Conservation (phyloP, 1,139 yeast genomes). For the Hansenula lynferdii region DNA sequence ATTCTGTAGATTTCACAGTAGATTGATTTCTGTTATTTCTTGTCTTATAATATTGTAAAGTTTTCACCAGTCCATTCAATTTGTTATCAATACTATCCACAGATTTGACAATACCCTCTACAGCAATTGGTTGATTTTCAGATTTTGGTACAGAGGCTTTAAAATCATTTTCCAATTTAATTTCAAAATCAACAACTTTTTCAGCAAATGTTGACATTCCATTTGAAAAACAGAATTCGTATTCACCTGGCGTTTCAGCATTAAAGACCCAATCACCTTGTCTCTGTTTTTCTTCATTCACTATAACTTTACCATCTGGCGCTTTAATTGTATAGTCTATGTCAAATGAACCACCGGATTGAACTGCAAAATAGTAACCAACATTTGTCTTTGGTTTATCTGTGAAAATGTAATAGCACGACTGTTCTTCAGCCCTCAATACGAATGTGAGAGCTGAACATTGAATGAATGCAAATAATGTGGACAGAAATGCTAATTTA, state of each 20-base stretch:
- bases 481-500: not conserved
- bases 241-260: constrained; percentile 75
- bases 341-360: constrained; percentile 76
- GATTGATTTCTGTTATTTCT: constrained; percentile 90
- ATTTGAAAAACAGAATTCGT: constrained; percentile 87
- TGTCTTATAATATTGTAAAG: constrained; percentile 81
- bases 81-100: constrained; percentile 63
- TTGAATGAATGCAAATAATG: constrained; percentile 3
- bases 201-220: constrained; percentile 85
- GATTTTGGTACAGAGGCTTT: constrained; percentile 63
- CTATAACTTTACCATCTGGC: constrained; percentile 49
- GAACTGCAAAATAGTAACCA: constrained; percentile 88
- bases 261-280: constrained; percentile 82
- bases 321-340: constrained; percentile 71
- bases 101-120: constrained; percentile 55
- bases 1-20: constrained; percentile 84
- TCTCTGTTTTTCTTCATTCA: constrained; percentile 58
- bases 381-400: constrained; percentile 58
- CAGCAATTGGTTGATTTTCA: constrained; percentile 33
- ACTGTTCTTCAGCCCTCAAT: constrained; percentile 70
- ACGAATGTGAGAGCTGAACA: constrained; percentile 65
- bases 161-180: constrained; percentile 57
- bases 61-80: constrained; percentile 57
- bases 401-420: constrained; percentile 78
- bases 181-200: constrained; percentile 86